Evolutionary conservation across 108 stramenopile genomes (phyloP), one percentile per base, ranked within the genome.

Genomic region (Epithemia pelagica): DNA sequence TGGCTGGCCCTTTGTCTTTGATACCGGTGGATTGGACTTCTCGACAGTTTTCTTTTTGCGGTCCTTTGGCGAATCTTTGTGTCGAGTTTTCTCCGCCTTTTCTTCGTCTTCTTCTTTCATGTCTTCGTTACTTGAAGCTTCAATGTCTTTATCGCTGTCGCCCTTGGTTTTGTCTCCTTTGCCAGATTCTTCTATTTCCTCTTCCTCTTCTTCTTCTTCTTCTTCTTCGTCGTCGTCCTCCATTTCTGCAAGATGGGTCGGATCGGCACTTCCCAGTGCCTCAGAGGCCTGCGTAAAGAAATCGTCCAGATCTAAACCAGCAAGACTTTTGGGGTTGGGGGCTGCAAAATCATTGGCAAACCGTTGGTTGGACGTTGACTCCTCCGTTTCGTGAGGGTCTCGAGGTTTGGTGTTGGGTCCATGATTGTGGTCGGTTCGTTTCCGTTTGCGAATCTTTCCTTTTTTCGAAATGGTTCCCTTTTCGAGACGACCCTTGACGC

Each of bases 391-490:
- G 55, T 26, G 0, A 32, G 1, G n/a, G 28, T 0, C 54, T n/a
- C 32, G 23, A 32, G 30, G 56, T 61, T 62, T 72, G 51, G 60
- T 61, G 66, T 56, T 56, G 56, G 29, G 2, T 26, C 20, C 23
- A 30, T 63, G 30, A 37, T 65, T 51, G 58, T 31, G 51, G 62
- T 72, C 54, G 56, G 67, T 58, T 63, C 37, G 61, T 28, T 67
- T 61, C 24, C 37, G 63, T n/a, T 77, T 72, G 18, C 65, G 80
- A 8, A 74, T 26, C 63, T 90, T 85, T 28, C 94, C 89, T 72
- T 90, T 89, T 57, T 81, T 86, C 63, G 82, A 71, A 33, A 89
- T 77, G 62, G 82, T 80, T 21, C 78, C 86, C 61, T 87, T 87
- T 64, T 82, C 63, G 26, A 91, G 74, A n/a, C 78, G 71, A 25